Evolutionary conservation across 441 rosid species (phyloP).

Genomic region (Syzygium malaccense): DNA sequence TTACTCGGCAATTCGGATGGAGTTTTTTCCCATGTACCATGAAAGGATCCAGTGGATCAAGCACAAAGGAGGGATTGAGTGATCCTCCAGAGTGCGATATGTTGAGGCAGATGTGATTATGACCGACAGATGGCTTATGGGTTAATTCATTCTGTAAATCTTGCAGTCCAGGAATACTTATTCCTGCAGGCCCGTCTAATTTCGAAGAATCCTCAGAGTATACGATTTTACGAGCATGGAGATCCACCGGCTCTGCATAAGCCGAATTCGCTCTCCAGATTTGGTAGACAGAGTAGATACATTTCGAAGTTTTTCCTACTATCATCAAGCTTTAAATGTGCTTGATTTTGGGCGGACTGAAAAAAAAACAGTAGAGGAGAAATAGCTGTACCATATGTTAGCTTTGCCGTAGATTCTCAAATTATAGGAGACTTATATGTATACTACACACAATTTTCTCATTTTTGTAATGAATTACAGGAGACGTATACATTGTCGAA

Average conservation of each 20-base stretch:
- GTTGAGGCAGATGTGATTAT: neutral
- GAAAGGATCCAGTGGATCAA: neutral
- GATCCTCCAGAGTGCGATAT: neutral
- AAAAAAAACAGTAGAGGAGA: neutral
- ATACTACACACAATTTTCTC: neutral
- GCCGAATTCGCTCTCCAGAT: neutral
- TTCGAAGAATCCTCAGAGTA: neutral
- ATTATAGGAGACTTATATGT: neutral
- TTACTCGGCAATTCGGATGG: neutral
- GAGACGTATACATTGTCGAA: neutral
- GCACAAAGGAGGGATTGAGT: neutral
- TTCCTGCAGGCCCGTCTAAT: neutral
- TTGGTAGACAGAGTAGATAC: neutral
- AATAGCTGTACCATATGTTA: neutral
- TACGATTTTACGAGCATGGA: neutral
- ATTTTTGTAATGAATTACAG: neutral
- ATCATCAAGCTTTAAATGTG: neutral
- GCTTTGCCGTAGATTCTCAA: neutral
- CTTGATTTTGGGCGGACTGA: neutral
- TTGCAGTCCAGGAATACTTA: neutral
- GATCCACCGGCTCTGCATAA: neutral
- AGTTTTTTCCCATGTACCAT: conserved; percentile 7
- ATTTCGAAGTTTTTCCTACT: neutral
- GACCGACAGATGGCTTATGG: neutral
- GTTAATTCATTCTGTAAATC: neutral